These are phyloP conservation scores for Panaeolus papilionaceus DNA, from an alignment of 768 basidiomycete genomes.

Conservation along the genomic window DNA sequence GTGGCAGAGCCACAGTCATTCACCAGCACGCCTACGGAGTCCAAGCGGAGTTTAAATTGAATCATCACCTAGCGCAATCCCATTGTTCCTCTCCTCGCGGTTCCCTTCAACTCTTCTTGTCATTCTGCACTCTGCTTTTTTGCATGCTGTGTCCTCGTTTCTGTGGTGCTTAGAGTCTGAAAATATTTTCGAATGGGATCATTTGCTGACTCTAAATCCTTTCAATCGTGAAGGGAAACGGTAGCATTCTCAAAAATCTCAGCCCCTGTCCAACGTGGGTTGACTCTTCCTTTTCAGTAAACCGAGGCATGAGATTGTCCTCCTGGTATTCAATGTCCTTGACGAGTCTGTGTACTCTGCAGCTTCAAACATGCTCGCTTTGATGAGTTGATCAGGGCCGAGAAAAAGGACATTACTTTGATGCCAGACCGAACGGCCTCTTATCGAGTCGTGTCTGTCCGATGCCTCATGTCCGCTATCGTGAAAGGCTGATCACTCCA, in stretches of 20 bases:
- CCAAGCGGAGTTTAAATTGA: constrained; percentile 36
- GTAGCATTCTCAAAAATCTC: not conserved
- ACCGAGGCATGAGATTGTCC: constrained; percentile 15
- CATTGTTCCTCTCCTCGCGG: constrained; percentile 6
- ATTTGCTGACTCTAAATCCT: constrained; percentile 3
- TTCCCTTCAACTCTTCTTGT: not conserved
- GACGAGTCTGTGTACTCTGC: not conserved
- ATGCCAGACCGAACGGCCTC: not conserved
- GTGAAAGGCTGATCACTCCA: not conserved
- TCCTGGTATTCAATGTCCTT: not conserved
- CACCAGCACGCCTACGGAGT: constrained; percentile 20
- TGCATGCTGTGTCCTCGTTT: constrained; percentile 1
- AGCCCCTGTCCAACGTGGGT: constrained; percentile 23
- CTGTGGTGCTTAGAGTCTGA: not conserved
- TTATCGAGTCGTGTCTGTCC: not conserved
- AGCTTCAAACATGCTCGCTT: not conserved
- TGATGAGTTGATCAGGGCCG: not conserved
- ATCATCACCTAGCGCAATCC: constrained; percentile 6
- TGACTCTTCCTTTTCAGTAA: constrained; percentile 20
- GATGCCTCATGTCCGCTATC: constrained; percentile 1
- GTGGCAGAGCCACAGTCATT: constrained; percentile 24
- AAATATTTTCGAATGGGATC: not conserved
- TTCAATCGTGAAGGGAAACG: constrained; percentile 10
- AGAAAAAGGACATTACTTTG: not conserved
- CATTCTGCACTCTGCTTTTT: not conserved